Base-by-base conservation (phyloP, 2,329 filamentous ascomycete species). In the Onygenales sp. region DNA sequence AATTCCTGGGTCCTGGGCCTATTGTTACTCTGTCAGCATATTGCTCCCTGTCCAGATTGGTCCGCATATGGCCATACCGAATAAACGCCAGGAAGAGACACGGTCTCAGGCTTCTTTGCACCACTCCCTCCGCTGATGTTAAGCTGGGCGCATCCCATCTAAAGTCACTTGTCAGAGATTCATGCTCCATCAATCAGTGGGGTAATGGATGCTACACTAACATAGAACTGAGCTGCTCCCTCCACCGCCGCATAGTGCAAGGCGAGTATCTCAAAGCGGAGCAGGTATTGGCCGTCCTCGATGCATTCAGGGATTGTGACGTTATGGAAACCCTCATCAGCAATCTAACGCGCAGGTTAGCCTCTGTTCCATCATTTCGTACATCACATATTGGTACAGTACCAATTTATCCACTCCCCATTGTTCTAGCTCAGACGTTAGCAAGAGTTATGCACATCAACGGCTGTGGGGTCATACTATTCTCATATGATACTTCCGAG, bases 401-500 rank as follows among this genome's bases (percentile, higher is more conserved):
- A 50, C 47, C 47, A 50, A 50, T 43, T 46, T 52, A 39, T 58
- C 56, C 44, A 58, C 56, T 27, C 50, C 56, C 51, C 54, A 58
- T 21, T 11, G 7, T 21, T 21, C 47, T 50, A 17, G 47, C n/a
- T 27, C 21, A 27, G 21, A 3, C 5, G 21, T 27, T 5, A 27
- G 21, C 21, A 27, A 27, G 21, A 27, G 21, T 27, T 27, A 27
- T 27, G 21, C 21, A 27, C 21, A 31, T 11, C 8, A 10, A 36
- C 27, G 27, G 1, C 8, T 48, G 7, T 31, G 11, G 21, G 32
- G 5, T 38, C 21, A 27, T 49, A 33, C 54, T 48, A 17, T 58
- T 50, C 53, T 69, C 64, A 54, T 70, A 63, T 7, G 69, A 69
- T 50, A 70, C 66, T 52, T 71, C 64, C 47, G 68, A 69, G 44